Evolutionary conservation across 208 protist genomes (phyloP), one percentile per base, ranked within the genome.

Genomic region (Trypanosoma lewisi): DNA sequence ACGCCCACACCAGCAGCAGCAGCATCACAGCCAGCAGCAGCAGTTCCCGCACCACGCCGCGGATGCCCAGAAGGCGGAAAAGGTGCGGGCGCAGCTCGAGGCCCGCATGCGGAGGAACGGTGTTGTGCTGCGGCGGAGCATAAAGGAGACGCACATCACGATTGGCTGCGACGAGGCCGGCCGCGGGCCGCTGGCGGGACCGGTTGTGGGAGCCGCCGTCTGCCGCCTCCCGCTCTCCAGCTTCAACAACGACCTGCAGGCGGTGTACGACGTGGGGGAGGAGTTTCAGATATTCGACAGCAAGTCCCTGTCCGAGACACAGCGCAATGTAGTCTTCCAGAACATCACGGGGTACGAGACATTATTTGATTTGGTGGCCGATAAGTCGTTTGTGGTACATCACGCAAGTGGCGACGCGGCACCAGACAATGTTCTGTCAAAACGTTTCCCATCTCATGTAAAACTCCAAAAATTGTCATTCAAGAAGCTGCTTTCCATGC

Each of bases 121-220:
- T 17, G 81, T 96, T 28, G 65, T 70, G 21, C 68, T 92, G 66
- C 82, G 86, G 12, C 82, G 89, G 23, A 96, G 87, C 71, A 77
- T 93, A 30, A 89, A 89, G 73, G 89, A 96, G 62, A 91, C 89
- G 19, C 81, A 82, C 34, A 61, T 96, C 33, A 83, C 78, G 19
- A 93, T 97, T 55, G 92, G 92, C 41, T 91, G 85, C 56, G 92
- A 97, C 53, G 92, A 97, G 75, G 89, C 89, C 2, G 92, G 92
- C 19, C 71, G 89, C 16, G 92, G 92, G 1, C 89, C 89, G 4
- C 77, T 97, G 4, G 92, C 92, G 0, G 92, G 92, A 0, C 92
- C 92, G 0, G 89, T 97, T 3, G 89, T 96, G 6, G 92, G 82
- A 27, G 89, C 92, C 21, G 92, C 89, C 4, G 89, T 92, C 39